These are phyloP conservation scores for Williopsis jadinii DNA, from an alignment of 1,139 yeast species.

Conservation along the genomic window DNA sequence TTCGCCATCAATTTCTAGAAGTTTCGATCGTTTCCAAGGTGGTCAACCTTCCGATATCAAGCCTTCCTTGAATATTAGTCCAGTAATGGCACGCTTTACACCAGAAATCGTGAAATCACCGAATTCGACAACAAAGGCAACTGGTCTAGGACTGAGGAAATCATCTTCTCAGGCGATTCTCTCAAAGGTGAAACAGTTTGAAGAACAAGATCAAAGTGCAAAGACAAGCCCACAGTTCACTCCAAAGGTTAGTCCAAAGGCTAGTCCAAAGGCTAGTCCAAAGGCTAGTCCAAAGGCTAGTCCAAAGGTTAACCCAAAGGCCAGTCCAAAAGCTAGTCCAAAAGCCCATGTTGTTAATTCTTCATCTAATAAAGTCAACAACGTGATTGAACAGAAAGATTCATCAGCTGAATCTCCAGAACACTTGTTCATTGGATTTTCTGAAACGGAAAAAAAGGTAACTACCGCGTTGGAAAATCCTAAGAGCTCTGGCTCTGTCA, in stretches of 20 bases:
- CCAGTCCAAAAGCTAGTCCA: too few species aligned
- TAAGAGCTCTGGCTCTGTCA: too few species aligned
- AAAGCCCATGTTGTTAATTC: too few species aligned
- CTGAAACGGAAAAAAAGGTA: too few species aligned
- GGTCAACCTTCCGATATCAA: slow-evolving; percentile 3
- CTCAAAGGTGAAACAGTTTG: slow-evolving; percentile 26
- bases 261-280: too few species aligned
- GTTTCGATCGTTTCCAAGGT: background rate
- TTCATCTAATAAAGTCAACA: too few species aligned
- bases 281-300: too few species aligned
- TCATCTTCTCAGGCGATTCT: slow-evolving; percentile 24
- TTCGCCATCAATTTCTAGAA: slow-evolving; percentile 1
- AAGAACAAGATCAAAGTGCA: slow-evolving; percentile 16
- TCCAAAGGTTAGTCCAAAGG: background rate
- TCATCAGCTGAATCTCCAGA: too few species aligned
- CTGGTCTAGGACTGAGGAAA: slow-evolving; percentile 17
- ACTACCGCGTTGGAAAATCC: too few species aligned
- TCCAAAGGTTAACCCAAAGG: too few species aligned
- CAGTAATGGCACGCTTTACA: slow-evolving; percentile 11
- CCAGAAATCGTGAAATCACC: slow-evolving; percentile 6
- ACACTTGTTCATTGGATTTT: too few species aligned
- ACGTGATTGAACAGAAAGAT: too few species aligned
- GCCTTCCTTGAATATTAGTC: slow-evolving; percentile 5
- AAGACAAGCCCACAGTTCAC: slow-evolving; percentile 13
- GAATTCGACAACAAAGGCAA: background rate